Evolutionary conservation across 1,284 basidiomycete species (phyloP), one percentile per base, ranked within the genome.

Genomic region (Polyporus tsugae): DNA sequence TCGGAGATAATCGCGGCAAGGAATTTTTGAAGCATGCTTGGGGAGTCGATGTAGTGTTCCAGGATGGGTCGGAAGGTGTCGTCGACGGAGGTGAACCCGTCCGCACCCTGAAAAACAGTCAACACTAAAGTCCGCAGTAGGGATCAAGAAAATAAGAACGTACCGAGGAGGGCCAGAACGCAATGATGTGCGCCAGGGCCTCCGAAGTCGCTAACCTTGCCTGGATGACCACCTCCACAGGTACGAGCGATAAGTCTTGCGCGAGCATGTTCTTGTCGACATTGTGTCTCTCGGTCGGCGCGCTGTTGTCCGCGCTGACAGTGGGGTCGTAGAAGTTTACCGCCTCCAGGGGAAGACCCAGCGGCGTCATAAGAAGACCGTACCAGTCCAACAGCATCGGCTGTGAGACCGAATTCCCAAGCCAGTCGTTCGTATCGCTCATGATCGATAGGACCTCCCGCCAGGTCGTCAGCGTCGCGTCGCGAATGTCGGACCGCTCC

Each of bases 191-290:
- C 0, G 96, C 95, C 13, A 99, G 80, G 0, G 96, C 95, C 15
- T 88, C 90, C 1, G 95, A 92, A 2, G 92, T 89, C 4, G 93
- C 91, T 4, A 99, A 82, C 46, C 98, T 87, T 19, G 95, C 95
- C 71, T 94, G 90, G 66, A 98, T 82, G 38, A 96, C 90, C 1
- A 90, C 84, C 75, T 98, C 97, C 17, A 89, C 82, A 7, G 92
- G 86, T 35, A 99, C 86, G 25, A 99, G 85, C 0, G 94, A 90
- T 64, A 97, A 82, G 78, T 99, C 98, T 77, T 99, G 97, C 0
- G 90, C 86, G 60, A 99, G 85, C 89, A 99, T 97, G 68, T 94
- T 94, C 84, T 96, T 99, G 84, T 99, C 98, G 36, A 99, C 94
- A 75, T 98, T 97, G 78, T 99, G 94, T 41, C 90, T 86, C 76